Evolutionary conservation across 176 grass and related monocot species (phyloP).

Genomic region (Musa itinerans): DNA sequence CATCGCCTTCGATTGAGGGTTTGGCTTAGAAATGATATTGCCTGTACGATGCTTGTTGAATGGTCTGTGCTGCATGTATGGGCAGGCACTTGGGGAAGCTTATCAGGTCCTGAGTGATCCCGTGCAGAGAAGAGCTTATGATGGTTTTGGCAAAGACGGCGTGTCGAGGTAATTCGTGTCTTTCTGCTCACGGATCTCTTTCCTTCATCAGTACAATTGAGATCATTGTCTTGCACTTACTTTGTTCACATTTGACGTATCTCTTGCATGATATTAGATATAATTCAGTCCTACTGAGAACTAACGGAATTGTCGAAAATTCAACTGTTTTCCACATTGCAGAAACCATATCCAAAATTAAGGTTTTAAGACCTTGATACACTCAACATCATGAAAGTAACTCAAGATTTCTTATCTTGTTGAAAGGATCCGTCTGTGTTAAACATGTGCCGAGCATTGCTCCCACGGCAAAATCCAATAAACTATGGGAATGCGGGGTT

Average conservation of each 20-base stretch:
- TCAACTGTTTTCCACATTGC: neutral
- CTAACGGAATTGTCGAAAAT: neutral
- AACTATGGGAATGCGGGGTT: neutral
- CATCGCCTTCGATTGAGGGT: neutral
- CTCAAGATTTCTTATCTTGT: neutral
- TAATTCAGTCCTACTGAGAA: neutral
- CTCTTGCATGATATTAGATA: neutral
- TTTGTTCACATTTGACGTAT: neutral
- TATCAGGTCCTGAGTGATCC: slow-evolving; percentile 93
- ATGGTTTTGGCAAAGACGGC: slow-evolving; percentile 71
- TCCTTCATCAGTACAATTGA: neutral
- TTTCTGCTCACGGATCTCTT: neutral
- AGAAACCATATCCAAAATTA: neutral
- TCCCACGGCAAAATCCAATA: neutral
- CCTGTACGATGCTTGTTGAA: neutral
- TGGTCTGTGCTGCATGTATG: slow-evolving; percentile 15
- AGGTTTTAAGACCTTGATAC: neutral
- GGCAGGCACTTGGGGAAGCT: slow-evolving; percentile 75
- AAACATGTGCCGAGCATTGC: neutral
- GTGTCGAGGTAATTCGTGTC: slow-evolving; percentile 46
- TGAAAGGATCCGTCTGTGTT: neutral
- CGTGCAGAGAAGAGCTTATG: slow-evolving; percentile 82
- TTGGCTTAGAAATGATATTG: neutral
- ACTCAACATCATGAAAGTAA: neutral
- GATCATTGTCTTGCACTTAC: neutral